Conservation (phyloP, 345 rosid genomes). For the Brassica cretica region DNA sequence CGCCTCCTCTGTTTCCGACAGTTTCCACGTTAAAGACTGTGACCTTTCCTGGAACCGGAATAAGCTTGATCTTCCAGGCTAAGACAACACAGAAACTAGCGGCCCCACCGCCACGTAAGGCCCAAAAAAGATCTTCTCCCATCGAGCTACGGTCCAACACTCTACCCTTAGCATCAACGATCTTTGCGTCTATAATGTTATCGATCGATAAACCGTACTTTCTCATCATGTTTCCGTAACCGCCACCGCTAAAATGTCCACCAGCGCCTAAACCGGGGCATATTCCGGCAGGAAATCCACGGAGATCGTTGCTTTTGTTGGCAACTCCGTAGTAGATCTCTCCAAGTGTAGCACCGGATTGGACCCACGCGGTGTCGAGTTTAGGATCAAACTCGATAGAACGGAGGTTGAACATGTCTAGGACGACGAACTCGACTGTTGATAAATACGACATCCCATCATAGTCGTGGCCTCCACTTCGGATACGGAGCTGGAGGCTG, state of each 20-base stretch:
- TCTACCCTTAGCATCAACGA: conserved; percentile 51
- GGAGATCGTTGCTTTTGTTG: conserved; percentile 46
- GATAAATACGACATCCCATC: conserved; percentile 61
- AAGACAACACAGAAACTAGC: conserved; percentile 64
- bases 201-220: conserved; percentile 57
- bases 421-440: conserved; percentile 43
- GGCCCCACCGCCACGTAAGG: conserved; percentile 67
- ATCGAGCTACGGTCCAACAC: conserved; percentile 53
- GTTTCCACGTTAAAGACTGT: conserved; percentile 50
- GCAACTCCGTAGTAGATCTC: conserved; percentile 53
- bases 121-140: conserved; percentile 84
- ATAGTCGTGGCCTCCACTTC: conserved; percentile 76
- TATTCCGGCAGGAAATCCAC: conserved; percentile 62
- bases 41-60: conserved; percentile 45
- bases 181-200: conserved; percentile 54
- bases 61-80: conserved; percentile 58
- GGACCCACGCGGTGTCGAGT: conserved; percentile 53
- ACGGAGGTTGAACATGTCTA: conserved; percentile 55
- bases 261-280: conserved; percentile 59
- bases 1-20: conserved; percentile 37
- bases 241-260: conserved; percentile 62
- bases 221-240: conserved; percentile 64
- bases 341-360: conserved; percentile 60
- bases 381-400: conserved; percentile 40
- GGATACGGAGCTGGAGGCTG: conserved; percentile 46